phyloP scores from a whole-genome alignment of 106 monocot genomes.

The Allium cepa region DNA sequence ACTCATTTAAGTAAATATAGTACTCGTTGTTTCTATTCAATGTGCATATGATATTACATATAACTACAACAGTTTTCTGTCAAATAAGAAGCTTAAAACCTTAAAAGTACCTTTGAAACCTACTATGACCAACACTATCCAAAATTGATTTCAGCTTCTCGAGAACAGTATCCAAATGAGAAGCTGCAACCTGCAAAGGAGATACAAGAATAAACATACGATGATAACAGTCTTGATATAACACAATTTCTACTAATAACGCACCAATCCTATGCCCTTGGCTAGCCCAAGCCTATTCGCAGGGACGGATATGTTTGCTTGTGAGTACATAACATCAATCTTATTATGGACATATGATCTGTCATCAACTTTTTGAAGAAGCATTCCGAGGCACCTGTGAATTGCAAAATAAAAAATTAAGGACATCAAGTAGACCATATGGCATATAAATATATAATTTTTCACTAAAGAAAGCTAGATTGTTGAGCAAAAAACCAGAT shows the following conservation, averaged over 20 bases:
- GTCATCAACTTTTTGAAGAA: conserved; percentile 98
- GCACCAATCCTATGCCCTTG: conserved; percentile 99
- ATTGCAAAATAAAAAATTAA: background rate
- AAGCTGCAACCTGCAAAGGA: conserved; percentile 72
- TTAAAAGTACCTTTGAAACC: conserved; percentile 57
- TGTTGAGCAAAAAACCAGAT: too few species aligned
- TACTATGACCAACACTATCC: conserved; percentile 70
- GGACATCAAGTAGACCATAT: background rate
- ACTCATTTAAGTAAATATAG: too few species aligned
- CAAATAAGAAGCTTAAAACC: background rate
- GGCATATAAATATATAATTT: too few species aligned
- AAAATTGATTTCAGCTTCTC: conserved; percentile 86
- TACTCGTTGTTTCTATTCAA: too few species aligned
- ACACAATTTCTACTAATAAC: conserved; percentile 10
- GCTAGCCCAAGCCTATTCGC: conserved; percentile 92
- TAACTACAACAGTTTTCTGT: too few species aligned
- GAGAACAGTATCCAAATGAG: conserved; percentile 88
- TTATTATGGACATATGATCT: conserved; percentile 72
- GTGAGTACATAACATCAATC: conserved; percentile 88
- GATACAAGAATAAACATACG: conserved; percentile 4
- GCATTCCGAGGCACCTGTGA: conserved; percentile 87
- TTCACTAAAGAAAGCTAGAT: too few species aligned
- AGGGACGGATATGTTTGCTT: conserved; percentile 75
- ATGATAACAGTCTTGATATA: background rate
- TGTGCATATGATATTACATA: too few species aligned